Percentiles rank a stretch among this genome's conserved stretches.
Conservation (phyloP, 2,329 filamentous ascomycete genomes). For the Septoria linicola region DNA sequence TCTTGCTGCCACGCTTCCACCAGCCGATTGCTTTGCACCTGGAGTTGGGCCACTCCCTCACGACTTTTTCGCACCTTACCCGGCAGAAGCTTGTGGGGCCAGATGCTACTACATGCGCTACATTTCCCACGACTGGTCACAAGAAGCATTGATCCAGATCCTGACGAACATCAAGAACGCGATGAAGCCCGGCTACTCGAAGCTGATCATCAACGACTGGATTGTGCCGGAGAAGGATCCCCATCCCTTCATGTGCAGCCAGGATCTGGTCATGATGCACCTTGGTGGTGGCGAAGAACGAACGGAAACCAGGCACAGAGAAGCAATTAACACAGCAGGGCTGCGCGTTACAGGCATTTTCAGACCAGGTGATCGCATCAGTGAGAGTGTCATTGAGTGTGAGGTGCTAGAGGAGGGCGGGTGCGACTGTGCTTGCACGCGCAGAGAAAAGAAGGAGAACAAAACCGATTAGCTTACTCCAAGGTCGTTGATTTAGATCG, state of each 20-base stretch:
- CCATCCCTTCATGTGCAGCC: constrained; percentile 7
- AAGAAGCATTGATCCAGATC: constrained; percentile 32
- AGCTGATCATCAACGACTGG: constrained; percentile 37
- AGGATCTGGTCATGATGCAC: constrained; percentile 13
- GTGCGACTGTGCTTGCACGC: neutral
- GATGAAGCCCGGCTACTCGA: constrained; percentile 36
- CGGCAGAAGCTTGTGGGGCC: constrained; percentile 27
- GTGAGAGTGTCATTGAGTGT: constrained; percentile 12
- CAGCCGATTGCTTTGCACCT: neutral
- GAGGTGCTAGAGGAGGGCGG: neutral
- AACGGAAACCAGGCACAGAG: neutral
- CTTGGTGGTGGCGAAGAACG: constrained; percentile 7
- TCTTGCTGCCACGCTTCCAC: neutral
- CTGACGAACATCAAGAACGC: constrained; percentile 28
- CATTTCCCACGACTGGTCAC: constrained; percentile 37
- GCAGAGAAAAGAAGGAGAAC: neutral
- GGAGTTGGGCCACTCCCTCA: constrained; percentile 22
- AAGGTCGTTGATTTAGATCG: too few relatives aligned
- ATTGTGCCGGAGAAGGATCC: constrained; percentile 31
- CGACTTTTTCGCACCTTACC: constrained; percentile 38
- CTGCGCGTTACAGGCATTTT: constrained; percentile 5
- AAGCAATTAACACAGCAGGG: constrained; percentile 8
- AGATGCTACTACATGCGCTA: constrained; percentile 33
- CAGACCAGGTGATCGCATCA: constrained; percentile 7
- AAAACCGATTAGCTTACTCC: too few relatives aligned